These are phyloP conservation scores for Cyclotella choctawhatcheeana DNA, from an alignment of 108 stramenopile species.

Conservation along the genomic window DNA sequence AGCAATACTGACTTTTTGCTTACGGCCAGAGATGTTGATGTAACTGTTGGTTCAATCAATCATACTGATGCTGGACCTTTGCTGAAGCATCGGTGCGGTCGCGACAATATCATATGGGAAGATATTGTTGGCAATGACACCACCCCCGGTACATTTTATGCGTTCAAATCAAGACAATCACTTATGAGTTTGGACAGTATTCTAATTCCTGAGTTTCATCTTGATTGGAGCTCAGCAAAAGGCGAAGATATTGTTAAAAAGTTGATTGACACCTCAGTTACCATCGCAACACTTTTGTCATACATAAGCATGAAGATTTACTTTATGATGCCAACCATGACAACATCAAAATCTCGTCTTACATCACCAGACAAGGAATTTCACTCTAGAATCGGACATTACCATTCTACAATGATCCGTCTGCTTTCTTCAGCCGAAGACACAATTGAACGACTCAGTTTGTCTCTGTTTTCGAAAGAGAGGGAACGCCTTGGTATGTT, in stretches of 20 bases:
- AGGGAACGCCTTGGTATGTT: slow-evolving; percentile 65
- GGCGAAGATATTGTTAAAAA: slow-evolving; percentile 15
- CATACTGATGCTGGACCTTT: neutral
- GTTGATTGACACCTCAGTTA: slow-evolving; percentile 13
- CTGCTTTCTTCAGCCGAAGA: slow-evolving; percentile 7
- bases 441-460: slow-evolving; percentile 46
- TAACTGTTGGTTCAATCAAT: neutral
- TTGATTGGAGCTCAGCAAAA: slow-evolving; percentile 21
- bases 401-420: slow-evolving; percentile 32
- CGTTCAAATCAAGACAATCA: slow-evolving; percentile 15
- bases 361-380: slow-evolving; percentile 24
- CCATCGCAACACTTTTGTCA: slow-evolving; percentile 48
- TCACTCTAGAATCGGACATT: slow-evolving; percentile 46
- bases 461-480: slow-evolving; percentile 66
- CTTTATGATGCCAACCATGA: slow-evolving; percentile 33
- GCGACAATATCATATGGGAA: too few species aligned
- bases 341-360: slow-evolving; percentile 51
- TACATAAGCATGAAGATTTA: slow-evolving; percentile 41
- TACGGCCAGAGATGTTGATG: neutral
- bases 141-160: slow-evolving; percentile 11
- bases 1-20: neutral
- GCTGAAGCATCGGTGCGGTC: too few species aligned
- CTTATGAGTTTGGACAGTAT: slow-evolving; percentile 5
- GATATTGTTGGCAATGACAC: neutral
- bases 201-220: slow-evolving; percentile 14